Evolutionary conservation across 164 flowering plant species (phyloP), one percentile per base, ranked within the genome.

Genomic region (Dillenia turbinata): DNA sequence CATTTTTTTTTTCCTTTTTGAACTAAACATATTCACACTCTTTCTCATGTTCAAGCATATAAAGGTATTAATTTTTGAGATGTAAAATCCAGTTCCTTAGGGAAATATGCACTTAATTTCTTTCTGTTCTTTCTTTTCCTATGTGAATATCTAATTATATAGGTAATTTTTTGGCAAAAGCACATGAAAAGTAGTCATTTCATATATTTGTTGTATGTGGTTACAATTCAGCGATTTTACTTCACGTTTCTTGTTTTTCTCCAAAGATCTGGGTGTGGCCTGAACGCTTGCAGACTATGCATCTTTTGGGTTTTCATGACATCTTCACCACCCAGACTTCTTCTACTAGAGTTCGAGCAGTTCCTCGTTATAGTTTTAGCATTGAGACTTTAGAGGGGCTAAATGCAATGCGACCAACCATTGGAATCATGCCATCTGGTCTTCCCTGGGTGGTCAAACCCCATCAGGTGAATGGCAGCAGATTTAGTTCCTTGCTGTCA

Each of bases 391-490:
- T 91, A 7, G 81, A 85, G 76, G 82, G 77, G 48, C 64, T 91
- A 53, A 89, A 92, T 66, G 48, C 46, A 33, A 68, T 76, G 57
- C 77, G 75, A 22, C 93, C 96, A 54, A 92, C 98, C 47, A 88
- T 92, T 24, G 98, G 96, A 60, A 82, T 92, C 61, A 79, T 92
- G 88, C 93, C 96, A 33, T 87, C 98, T 62, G 98, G 98, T 68
- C 95, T 86, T 73, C 95, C 98, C 57, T 85, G 92, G 91, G 67
- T 74, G 15, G 57, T 56, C 47, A 84, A 65, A 60, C 68, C 77
- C 47, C 15, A 45, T 15, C 61, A 72, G 59, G 69, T 74, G 47
- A 69, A 68, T 66, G 77, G 61, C 1, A 66, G 56, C 59, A 62
- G 68, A 58, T 60, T 44, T 71, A 71, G 70, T 49, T 68, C 68